A percentile compares a stretch with the other conserved stretches of the same genome.
phyloP scores from a whole-genome alignment of 2,329 filamentous ascomycete genomes.

The Cladosporium sp. region DNA sequence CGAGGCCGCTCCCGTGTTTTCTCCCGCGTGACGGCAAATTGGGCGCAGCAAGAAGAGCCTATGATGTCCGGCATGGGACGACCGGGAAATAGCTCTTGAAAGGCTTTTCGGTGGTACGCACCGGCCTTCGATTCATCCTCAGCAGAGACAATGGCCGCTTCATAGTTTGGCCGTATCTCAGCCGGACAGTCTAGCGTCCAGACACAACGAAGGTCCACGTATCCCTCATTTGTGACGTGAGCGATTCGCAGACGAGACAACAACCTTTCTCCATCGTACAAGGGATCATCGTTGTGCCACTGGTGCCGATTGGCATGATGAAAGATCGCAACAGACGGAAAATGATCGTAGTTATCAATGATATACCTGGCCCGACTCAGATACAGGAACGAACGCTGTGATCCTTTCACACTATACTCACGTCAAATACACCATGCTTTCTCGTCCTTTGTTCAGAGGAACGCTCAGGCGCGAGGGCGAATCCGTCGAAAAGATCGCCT shows the following conservation, averaged over 20 bases:
- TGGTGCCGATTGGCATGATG: conserved; percentile 53
- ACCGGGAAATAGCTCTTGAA: conserved; percentile 46
- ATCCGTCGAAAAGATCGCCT: conserved; percentile 42
- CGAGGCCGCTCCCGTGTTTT: conserved; percentile 43
- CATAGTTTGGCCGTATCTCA: conserved; percentile 45
- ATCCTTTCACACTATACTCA: conserved; percentile 25
- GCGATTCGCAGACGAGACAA: conserved; percentile 46
- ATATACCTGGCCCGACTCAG: conserved; percentile 33
- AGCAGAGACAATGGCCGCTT: conserved; percentile 30
- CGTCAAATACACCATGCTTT: conserved; percentile 49
- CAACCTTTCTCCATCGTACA: conserved; percentile 47
- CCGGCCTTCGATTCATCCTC: conserved; percentile 42
- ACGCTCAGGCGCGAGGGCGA: conserved; percentile 38
- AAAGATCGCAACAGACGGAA: conserved; percentile 54
- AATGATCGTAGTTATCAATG: conserved; percentile 54
- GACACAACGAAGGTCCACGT: conserved; percentile 52
- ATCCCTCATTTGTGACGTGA: conserved; percentile 47
- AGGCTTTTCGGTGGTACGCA: conserved; percentile 46
- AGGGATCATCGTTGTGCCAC: conserved; percentile 53
- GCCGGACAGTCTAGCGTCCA: conserved; percentile 50
- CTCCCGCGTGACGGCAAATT: conserved; percentile 49
- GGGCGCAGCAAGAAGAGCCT: conserved; percentile 52
- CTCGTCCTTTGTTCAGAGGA: conserved; percentile 45
- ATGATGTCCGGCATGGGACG: conserved; percentile 41
- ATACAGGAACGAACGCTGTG: neutral